phyloP scores from a whole-genome alignment of 257 asterid species.

The Primulina tabacum region DNA sequence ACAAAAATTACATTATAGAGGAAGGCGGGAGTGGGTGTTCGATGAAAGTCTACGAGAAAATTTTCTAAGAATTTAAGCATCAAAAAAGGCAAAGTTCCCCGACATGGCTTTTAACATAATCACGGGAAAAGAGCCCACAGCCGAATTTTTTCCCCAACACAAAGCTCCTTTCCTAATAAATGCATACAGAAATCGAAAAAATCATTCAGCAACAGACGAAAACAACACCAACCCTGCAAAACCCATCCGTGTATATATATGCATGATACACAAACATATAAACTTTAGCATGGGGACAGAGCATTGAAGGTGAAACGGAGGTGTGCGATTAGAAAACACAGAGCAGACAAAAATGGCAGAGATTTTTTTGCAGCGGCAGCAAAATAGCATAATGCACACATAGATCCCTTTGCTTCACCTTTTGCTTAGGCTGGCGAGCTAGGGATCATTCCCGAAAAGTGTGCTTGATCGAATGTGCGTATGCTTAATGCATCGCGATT shows the following conservation, averaged over 20 bases:
- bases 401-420: constrained; percentile 29
- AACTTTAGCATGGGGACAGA: constrained; percentile 23
- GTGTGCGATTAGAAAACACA: constrained; percentile 13
- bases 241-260: constrained; percentile 2
- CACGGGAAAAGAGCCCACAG: constrained; percentile 44
- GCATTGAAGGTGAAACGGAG: constrained; percentile 30
- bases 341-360: constrained; percentile 28
- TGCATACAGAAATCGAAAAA: constrained; percentile 28
- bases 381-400: constrained; percentile 18
- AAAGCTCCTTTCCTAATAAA: constrained; percentile 30
- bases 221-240: constrained; percentile 15
- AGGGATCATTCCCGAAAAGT: constrained; percentile 39
- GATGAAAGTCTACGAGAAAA: constrained; percentile 18
- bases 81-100: constrained; percentile 34
- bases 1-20: constrained; percentile 11
- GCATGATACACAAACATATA: not conserved
- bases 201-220: constrained; percentile 24
- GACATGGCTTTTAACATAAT: constrained; percentile 38
- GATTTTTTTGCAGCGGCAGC: constrained; percentile 22
- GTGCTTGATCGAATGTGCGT: constrained; percentile 28
- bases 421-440: constrained; percentile 28
- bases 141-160: constrained; percentile 31
- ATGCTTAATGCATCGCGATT: no score
- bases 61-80: constrained; percentile 30
- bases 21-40: constrained; percentile 17